Conservation (phyloP, 1,284 basidiomycete genomes). For the Vanrija humicola region DNA sequence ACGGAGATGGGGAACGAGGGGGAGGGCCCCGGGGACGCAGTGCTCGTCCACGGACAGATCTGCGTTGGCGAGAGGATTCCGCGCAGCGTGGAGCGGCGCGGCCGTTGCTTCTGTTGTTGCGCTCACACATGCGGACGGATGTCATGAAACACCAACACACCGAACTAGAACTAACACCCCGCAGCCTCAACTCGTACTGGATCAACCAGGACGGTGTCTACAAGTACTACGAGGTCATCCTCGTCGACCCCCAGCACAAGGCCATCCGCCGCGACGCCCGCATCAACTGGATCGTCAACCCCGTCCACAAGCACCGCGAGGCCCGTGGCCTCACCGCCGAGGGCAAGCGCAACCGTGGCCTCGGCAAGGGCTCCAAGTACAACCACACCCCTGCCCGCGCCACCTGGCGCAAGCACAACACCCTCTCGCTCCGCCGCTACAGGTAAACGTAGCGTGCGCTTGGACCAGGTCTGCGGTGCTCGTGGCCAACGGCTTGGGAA, state of each 20-base stretch:
- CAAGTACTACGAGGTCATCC: slow-evolving; percentile 99
- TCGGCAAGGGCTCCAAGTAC: slow-evolving; percentile 93
- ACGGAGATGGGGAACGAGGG: too few relatives aligned
- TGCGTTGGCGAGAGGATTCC: too few relatives aligned
- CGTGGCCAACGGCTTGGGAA: slow-evolving; percentile 3
- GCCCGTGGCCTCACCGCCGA: slow-evolving; percentile 93
- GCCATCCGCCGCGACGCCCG: slow-evolving; percentile 85
- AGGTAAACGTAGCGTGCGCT: slow-evolving; percentile 59
- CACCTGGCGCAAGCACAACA: slow-evolving; percentile 97
- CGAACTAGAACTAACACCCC: too few relatives aligned
- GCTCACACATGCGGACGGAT: neutral
- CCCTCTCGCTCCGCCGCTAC: slow-evolving; percentile 95
- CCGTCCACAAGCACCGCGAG: slow-evolving; percentile 98
- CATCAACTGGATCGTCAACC: slow-evolving; percentile 94
- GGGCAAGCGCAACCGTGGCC: slow-evolving; percentile 77
- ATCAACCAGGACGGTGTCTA: slow-evolving; percentile 99
- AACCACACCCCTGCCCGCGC: slow-evolving; percentile 89
- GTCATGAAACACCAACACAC: neutral
- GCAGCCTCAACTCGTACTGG: slow-evolving; percentile 90
- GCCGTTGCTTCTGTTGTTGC: neutral
- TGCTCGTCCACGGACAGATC: too few relatives aligned
- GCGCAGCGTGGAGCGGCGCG: too few relatives aligned
- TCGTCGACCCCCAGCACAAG: slow-evolving; percentile 70
- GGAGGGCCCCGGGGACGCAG: too few relatives aligned
- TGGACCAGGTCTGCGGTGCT: slow-evolving; percentile 4